Percentiles rank a stretch among this genome's conserved stretches.
Evolutionary conservation across 1,284 basidiomycete species (phyloP).

Genomic region (Cutaneotrichosporon cutaneum): DNA sequence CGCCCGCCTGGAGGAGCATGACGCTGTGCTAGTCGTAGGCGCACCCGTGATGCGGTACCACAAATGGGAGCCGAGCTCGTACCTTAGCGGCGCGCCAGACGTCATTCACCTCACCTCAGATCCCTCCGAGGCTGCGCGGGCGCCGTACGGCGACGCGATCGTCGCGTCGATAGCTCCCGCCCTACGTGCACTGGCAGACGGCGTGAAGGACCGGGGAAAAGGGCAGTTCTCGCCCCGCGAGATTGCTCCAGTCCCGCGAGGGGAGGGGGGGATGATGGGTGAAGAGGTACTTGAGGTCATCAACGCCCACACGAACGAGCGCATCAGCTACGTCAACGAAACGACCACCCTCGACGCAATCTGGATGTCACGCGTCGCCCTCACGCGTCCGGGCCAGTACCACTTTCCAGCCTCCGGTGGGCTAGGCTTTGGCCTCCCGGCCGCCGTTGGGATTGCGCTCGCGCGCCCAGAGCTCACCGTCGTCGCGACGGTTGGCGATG

Average conservation of each 20-base stretch:
- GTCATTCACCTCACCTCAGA: slow-evolving; percentile 19
- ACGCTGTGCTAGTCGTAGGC: slow-evolving; percentile 17
- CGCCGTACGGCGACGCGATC: slow-evolving; percentile 17
- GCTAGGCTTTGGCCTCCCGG: slow-evolving; percentile 21
- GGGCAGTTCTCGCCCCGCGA: neutral
- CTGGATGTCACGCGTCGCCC: slow-evolving; percentile 10
- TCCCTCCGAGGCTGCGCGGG: slow-evolving; percentile 16
- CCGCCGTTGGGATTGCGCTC: slow-evolving; percentile 15
- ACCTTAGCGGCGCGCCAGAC: slow-evolving; percentile 1
- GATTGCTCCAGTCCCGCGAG: neutral
- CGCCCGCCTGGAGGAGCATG: slow-evolving; percentile 11
- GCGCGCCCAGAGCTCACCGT: slow-evolving; percentile 16
- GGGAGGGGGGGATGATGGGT: slow-evolving; percentile 8
- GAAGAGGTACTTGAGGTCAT: slow-evolving; percentile 13
- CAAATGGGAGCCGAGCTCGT: slow-evolving; percentile 18
- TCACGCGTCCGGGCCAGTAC: slow-evolving; percentile 8
- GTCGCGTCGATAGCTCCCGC: slow-evolving; percentile 10
- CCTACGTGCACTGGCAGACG: neutral
- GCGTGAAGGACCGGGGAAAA: neutral
- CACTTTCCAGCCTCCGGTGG: slow-evolving; percentile 22
- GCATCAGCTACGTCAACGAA: slow-evolving; percentile 21
- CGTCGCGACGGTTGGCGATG: slow-evolving; percentile 19
- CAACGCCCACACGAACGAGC: neutral
- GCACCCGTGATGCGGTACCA: slow-evolving; percentile 21
- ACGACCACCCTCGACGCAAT: slow-evolving; percentile 15